These are phyloP conservation scores for Chloris gayana DNA, from an alignment of 176 grass and related monocot genomes.

Conservation along the genomic window DNA sequence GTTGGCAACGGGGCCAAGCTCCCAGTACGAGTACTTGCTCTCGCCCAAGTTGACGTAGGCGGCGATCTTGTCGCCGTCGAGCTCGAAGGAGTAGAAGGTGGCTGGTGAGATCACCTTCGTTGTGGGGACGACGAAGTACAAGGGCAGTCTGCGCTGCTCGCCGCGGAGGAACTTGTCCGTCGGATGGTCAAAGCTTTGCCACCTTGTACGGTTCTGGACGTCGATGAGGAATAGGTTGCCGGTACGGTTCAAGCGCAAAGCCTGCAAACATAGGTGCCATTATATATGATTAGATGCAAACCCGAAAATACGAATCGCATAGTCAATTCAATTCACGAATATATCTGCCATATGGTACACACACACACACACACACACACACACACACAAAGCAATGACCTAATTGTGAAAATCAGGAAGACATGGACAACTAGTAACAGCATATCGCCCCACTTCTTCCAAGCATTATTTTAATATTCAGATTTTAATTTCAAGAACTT, in stretches of 20 bases:
- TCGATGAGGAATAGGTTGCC: constrained; percentile 65
- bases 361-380: not conserved
- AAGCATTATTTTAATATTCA: too few species aligned
- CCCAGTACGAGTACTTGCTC: constrained; percentile 49
- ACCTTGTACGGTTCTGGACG: constrained; percentile 43
- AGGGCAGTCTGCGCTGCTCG: not conserved
- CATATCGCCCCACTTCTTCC: not conserved
- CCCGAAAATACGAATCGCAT: not conserved
- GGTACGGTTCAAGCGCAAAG: constrained; percentile 43
- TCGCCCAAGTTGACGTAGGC: constrained; percentile 43
- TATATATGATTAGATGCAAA: not conserved
- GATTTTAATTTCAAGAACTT: too few species aligned
- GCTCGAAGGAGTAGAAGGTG: constrained; percentile 59
- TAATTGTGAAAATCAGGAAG: not conserved
- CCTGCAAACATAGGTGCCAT: constrained; percentile 30
- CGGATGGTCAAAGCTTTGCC: constrained; percentile 31
- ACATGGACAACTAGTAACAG: not conserved
- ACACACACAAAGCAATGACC: not conserved
- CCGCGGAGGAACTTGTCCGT: constrained; percentile 25
- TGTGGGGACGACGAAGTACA: not conserved
- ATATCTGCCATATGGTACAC: too few species aligned
- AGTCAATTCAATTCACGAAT: not conserved
- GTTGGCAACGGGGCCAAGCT: constrained; percentile 36
- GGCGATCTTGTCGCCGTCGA: constrained; percentile 50
- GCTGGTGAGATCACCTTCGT: not conserved